Base-by-base conservation (phyloP, 495 filamentous ascomycete genomes). In the Halenospora varia region DNA sequence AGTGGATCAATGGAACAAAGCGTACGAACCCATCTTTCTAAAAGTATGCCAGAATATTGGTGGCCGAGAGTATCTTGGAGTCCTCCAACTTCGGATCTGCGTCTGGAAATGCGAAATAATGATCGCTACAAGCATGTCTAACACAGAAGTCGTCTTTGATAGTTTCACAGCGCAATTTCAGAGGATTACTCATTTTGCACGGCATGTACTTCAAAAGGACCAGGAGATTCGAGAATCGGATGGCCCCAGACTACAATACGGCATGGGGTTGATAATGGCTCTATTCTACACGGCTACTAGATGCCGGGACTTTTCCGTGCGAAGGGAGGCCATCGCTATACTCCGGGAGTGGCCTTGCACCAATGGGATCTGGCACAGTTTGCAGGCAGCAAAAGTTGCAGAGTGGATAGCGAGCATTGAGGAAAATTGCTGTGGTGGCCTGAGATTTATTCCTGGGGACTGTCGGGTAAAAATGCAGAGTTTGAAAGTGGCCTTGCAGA, bases 221-320 rank as follows among this genome's bases (percentile, higher is more conserved):
- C 58, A 61, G 58, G 52, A 61, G 51, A 25, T 51, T 56, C 52
- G 58, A 47, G 53, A 48, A 56, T 55, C 51, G 46, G 35, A 25
- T 55, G 58, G 52, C 46, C 46, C 53, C 10, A 55, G 46, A 42
- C 29, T 55, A 57, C 48, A 56, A 57, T 61, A 47, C 19, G 49
- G 53, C 59, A 56, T 57, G 53, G 59, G 59, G 29, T 45, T 57
- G 23, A 61, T 61, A 41, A 56, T 61, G 48, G 29, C 53, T 53
- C 47, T 61, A 25, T 61, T 55, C 48, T 61, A 61, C 20, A 57
- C 49, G 23, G 59, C 53, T 57, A 61, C 59, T 42, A 46, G 59
- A 53, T 61, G 59, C 25, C 59, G 59, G 25, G 47, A 56, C 10
- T 17, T 18, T 56, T 52, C 48, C 18, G 48, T 61, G 22, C 59